phyloP scores from a whole-genome alignment of 163 green algal genomes.

The Scenedesmus sp. region DNA sequence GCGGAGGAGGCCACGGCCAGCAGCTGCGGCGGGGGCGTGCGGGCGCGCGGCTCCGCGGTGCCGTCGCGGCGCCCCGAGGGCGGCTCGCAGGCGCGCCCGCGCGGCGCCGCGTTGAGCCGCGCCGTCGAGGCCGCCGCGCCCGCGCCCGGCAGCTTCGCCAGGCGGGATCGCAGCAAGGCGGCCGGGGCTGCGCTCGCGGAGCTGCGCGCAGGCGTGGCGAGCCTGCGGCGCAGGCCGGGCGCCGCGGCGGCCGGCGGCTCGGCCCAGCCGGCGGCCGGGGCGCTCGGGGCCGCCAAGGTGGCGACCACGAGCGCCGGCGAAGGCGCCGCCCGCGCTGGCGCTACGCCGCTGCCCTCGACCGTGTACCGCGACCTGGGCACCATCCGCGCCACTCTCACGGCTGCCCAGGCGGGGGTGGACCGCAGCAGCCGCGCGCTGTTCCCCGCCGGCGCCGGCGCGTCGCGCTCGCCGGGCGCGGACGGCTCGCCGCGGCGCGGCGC shows the following conservation, averaged over 20 bases:
- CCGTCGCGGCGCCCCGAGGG: not conserved
- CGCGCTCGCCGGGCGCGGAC: no score
- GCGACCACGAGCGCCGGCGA: not conserved
- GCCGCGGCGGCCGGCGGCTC: not conserved
- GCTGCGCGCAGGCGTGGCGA: not conserved
- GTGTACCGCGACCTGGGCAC: conserved; percentile 12
- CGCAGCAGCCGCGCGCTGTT: conserved; percentile 19
- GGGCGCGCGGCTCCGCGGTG: not conserved
- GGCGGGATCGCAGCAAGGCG: not conserved
- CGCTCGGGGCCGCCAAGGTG: not conserved
- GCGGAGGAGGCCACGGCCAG: conserved; percentile 7
- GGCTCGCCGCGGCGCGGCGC: no score
- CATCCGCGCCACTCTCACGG: not conserved
- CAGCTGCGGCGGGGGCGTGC: not conserved
- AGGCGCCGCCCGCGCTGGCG: not conserved
- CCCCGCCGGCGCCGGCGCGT: conserved; percentile 19
- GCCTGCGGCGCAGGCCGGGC: not conserved
- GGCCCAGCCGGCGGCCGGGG: not conserved
- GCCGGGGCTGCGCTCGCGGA: not conserved
- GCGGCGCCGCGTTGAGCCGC: conserved; percentile 16
- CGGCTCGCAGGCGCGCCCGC: not conserved
- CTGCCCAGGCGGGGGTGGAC: conserved; percentile 10
- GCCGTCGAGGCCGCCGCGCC: not conserved
- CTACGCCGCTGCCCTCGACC: not conserved
- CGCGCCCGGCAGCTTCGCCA: not conserved